These are phyloP conservation scores for Elsinoe perseae DNA, from an alignment of 2,329 filamentous ascomycete species.

Conservation along the genomic window DNA sequence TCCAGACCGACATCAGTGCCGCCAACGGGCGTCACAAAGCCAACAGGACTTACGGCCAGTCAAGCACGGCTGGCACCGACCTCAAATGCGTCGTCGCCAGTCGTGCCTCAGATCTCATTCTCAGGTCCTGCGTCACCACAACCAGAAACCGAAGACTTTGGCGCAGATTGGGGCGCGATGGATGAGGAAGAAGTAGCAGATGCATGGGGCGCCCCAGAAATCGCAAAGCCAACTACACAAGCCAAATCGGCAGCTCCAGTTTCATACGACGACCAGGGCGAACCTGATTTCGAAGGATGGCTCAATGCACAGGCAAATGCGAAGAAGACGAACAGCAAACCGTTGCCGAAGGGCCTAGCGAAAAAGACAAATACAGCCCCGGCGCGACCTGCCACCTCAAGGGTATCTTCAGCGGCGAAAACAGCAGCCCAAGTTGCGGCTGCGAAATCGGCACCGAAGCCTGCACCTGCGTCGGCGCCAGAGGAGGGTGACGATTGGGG, in stretches of 20 bases:
- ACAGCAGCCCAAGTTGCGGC: constrained; percentile 23
- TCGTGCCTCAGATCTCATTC: constrained; percentile 25
- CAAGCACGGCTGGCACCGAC: constrained; percentile 16
- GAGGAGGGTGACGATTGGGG: constrained; percentile 37
- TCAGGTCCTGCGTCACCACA: constrained; percentile 20
- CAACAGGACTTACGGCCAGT: constrained; percentile 20
- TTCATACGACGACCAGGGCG: constrained; percentile 71
- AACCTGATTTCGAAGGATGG: constrained; percentile 96
- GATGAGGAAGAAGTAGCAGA: constrained; percentile 49
- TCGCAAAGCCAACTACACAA: constrained; percentile 30
- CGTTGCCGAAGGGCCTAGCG: constrained; percentile 72
- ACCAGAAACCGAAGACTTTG: constrained; percentile 50
- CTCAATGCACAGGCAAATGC: constrained; percentile 74
- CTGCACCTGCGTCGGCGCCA: constrained; percentile 26
- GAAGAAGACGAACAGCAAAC: constrained; percentile 57
- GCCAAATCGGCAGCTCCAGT: constrained; percentile 25
- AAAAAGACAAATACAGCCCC: constrained; percentile 46
- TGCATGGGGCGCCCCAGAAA: constrained; percentile 42
- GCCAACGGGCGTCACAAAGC: constrained; percentile 34
- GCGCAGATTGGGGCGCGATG: constrained; percentile 66
- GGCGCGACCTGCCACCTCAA: constrained; percentile 26
- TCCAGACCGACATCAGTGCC: constrained; percentile 47
- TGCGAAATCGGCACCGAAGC: constrained; percentile 24
- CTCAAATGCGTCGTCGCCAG: constrained; percentile 24
- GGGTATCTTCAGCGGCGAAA: constrained; percentile 25